These are phyloP conservation scores for Fraxinus velutina DNA, from an alignment of 305 asterid genomes.

Conservation along the genomic window DNA sequence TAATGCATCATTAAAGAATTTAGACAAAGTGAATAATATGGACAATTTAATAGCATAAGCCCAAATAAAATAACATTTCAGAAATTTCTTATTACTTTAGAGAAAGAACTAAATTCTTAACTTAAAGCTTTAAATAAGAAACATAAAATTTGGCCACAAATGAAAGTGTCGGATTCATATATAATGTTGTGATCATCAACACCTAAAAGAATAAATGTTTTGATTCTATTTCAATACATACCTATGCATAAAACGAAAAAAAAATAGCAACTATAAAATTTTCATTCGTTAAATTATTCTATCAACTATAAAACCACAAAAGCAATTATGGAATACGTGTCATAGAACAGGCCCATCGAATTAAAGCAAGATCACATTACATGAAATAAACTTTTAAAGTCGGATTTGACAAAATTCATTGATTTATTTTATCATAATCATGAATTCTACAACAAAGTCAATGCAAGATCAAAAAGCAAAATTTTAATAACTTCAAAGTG, in stretches of 20 bases:
- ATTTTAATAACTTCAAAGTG: neutral
- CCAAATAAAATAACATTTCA: no score
- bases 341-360: neutral
- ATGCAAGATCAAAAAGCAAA: neutral
- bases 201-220: neutral
- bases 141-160: no score
- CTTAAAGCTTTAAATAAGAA: neutral
- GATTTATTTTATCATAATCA: neutral
- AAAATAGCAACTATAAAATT: no score
- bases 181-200: neutral
- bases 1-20: no score
- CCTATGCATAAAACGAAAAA: no score
- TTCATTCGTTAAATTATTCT: no score
- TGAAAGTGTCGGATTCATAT: no score
- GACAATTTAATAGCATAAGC: no score
- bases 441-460: neutral
- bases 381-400: neutral
- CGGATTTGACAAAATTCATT: neutral
- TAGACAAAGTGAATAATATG: neutral
- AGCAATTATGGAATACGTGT: no score
- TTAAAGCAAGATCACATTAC: neutral
- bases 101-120: neutral
- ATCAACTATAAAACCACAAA: no score
- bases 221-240: no score
- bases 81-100: neutral